Evolutionary conservation across 768 basidiomycete genomes (phyloP).

Genomic region (Neoboletus magnificus): DNA sequence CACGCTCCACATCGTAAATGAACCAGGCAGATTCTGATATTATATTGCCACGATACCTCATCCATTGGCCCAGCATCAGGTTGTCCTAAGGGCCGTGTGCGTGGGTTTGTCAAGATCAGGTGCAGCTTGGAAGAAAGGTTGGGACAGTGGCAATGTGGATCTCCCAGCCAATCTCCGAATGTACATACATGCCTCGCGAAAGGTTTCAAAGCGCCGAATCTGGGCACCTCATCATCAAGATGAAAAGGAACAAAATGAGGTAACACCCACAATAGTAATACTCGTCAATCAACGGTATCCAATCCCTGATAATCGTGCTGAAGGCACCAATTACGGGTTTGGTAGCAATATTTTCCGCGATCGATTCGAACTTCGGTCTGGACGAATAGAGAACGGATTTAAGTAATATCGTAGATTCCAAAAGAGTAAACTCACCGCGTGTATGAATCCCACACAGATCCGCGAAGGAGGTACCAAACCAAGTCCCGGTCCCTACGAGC

Average conservation of each 20-base stretch:
- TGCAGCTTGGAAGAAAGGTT: neutral
- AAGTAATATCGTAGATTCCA: neutral
- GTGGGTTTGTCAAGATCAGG: neutral
- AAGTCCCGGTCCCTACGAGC: constrained; percentile 79
- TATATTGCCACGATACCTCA: neutral
- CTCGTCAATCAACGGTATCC: constrained; percentile 86
- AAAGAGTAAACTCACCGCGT: constrained; percentile 50
- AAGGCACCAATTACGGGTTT: constrained; percentile 67
- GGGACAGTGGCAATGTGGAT: neutral
- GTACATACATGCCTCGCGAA: constrained; percentile 4
- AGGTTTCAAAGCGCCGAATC: constrained; percentile 43
- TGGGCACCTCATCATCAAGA: constrained; percentile 15
- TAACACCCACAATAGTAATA: constrained; percentile 82
- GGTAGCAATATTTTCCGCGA: constrained; percentile 52
- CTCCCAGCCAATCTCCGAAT: neutral
- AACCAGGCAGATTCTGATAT: neutral
- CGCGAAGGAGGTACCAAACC: constrained; percentile 81
- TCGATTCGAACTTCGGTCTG: constrained; percentile 71
- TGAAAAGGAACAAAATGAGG: neutral
- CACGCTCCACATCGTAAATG: neutral
- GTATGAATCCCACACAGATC: constrained; percentile 79
- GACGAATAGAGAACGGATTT: neutral
- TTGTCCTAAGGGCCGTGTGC: neutral
- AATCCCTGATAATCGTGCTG: constrained; percentile 70
- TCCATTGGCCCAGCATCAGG: neutral